Base-by-base conservation (phyloP, 2,329 filamentous ascomycete species). In the Fusarium fujikuroi region DNA sequence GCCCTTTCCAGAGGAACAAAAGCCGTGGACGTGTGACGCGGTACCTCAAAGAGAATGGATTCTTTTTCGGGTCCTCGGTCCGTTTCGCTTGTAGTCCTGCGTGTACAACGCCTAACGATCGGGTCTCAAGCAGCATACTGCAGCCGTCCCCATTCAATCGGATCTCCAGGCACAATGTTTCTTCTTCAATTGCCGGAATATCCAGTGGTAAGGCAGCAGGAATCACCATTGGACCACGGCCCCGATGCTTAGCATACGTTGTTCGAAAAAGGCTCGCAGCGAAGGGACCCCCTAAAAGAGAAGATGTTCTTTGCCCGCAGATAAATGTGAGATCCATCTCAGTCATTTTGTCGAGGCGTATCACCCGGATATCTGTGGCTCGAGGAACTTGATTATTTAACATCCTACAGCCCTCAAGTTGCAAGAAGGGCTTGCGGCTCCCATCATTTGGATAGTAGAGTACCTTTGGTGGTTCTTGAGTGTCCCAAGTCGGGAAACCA, bases 211-310 rank as follows among this genome's bases (percentile, higher is more conserved):
- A 11, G n/a, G 2, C 5, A n/a, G 12, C 21, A 40, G 39, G 40
- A 42, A n/a, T 5, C 21, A 6, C 1, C 12, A 6, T 6, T 42
- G 39, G 14, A 40, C 15, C 7, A n/a, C 19, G 1, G 12, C 7
- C 2, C 7, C 9, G 0, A n/a, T 40, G 4, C 21, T 42, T 21
- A n/a, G 7, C 21, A n/a, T 21, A 7, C 5, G 0, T 12, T 40
- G 39, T 9, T 15, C 28, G 12, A 14, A 39, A 39, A 19, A 39
- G 1, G 10, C 18, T 2, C 7, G 7, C 28, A 30, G 28, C 28
- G 8, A 30, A 30, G 39, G 42, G 10, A 18, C 42, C 42, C 18
- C 42, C 42, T 11, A 25, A 1, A 10, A 10, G 4, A 10, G 15
- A 23, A 18, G 40, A 7, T 43, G 15, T 8, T 4, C 4, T 10